These are phyloP conservation scores for Hysterangium stoloniferum DNA, from an alignment of 768 basidiomycete genomes.

Conservation along the genomic window DNA sequence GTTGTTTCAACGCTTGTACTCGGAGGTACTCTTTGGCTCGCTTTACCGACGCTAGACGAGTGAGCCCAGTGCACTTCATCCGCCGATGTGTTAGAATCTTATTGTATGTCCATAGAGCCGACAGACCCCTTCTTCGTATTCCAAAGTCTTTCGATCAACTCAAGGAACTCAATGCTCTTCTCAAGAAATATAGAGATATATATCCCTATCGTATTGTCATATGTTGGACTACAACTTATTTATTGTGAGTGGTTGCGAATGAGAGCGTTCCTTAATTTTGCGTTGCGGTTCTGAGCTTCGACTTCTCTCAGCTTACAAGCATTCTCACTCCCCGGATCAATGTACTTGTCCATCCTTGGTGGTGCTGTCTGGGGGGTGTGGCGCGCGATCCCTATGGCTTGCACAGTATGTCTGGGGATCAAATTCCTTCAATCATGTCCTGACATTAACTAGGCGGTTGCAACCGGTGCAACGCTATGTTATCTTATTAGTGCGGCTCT, in stretches of 20 bases:
- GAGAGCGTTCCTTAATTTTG: no score
- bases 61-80: constrained; percentile 32
- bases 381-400: constrained; percentile 81
- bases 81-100: constrained; percentile 2
- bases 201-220: constrained; percentile 80
- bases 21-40: constrained; percentile 70
- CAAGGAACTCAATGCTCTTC: constrained; percentile 72
- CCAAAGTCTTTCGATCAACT: constrained; percentile 86
- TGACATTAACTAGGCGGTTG: constrained; percentile 32
- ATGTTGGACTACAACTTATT: constrained; percentile 83
- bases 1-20: constrained; percentile 59
- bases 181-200: constrained; percentile 88
- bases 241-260: constrained; percentile 67
- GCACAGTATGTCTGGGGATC: constrained; percentile 37
- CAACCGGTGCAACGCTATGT: constrained; percentile 84
- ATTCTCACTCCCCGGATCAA: constrained; percentile 92
- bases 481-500: constrained; percentile 89
- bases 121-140: constrained; percentile 68
- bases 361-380: constrained; percentile 94
- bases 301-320: constrained; percentile 67
- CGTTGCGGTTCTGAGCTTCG: constrained; percentile 3
- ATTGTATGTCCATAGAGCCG: constrained; percentile 40
- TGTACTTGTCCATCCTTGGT: constrained; percentile 95
- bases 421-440: neutral
- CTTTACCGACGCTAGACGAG: constrained; percentile 74